phyloP scores from a whole-genome alignment of 768 basidiomycete species.

The Clathrus columnatus region DNA sequence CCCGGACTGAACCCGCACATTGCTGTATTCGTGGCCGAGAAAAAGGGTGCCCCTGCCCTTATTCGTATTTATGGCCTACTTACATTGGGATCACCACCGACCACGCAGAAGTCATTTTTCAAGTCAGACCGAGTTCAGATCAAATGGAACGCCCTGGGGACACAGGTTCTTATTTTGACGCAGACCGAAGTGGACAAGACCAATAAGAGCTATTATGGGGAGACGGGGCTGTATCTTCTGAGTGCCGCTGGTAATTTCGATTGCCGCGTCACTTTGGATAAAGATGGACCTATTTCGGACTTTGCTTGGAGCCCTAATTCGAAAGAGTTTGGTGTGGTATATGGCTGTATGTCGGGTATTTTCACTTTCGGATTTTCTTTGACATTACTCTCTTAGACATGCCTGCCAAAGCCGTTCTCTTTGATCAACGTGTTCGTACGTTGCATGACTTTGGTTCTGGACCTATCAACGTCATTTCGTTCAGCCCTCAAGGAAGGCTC shows the following conservation, averaged over 20 bases:
- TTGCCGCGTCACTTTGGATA: conserved; percentile 79
- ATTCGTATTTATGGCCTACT: conserved; percentile 77
- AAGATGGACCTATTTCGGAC: conserved; percentile 96
- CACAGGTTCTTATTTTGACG: conserved; percentile 83
- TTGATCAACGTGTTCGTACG: conserved; percentile 82
- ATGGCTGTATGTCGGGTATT: conserved; percentile 68
- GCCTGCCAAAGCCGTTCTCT: conserved; percentile 89
- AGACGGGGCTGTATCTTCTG: conserved; percentile 90
- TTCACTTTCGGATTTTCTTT: not conserved
- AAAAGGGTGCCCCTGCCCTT: conserved; percentile 89
- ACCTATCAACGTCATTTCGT: conserved; percentile 87
- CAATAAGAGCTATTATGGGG: conserved; percentile 97
- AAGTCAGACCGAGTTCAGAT: conserved; percentile 89
- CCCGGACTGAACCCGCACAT: conserved; percentile 80
- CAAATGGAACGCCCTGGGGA: conserved; percentile 95
- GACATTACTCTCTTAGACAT: conserved; percentile 47
- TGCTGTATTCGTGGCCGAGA: conserved; percentile 91
- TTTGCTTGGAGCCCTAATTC: conserved; percentile 94
- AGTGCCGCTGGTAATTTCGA: conserved; percentile 91
- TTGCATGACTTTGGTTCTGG: conserved; percentile 86
- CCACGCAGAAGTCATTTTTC: conserved; percentile 87
- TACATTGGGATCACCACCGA: conserved; percentile 49
- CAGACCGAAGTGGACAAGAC: conserved; percentile 96
- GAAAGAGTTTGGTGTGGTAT: conserved; percentile 93
- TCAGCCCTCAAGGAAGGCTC: conserved; percentile 88